Evolutionary conservation across 2,329 filamentous ascomycete genomes (phyloP), one percentile per base, ranked within the genome.

Genomic region (Paecilomyces formosus): DNA sequence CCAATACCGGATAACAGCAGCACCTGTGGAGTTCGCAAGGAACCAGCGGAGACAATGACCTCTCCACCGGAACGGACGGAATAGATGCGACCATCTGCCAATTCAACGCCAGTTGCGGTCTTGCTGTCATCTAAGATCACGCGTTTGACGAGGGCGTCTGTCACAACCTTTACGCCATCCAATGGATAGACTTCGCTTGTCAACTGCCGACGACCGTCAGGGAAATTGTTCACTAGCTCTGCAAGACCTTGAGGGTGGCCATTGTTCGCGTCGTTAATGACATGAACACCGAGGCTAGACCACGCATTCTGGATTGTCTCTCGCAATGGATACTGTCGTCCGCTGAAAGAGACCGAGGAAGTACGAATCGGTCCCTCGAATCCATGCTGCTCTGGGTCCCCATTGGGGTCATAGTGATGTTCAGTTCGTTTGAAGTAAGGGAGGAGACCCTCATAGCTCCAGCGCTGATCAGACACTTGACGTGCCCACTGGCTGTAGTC

Each of bases 1-100:
- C 86, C 86, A 33, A 88, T 79, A n/a, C 86, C 86, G 55, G 78
- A 83, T 1, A 88, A 79, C 73, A 86, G 84, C 12, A 89, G 81
- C 2, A 89, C 72, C 69, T 88, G 85, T 6, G 85, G 85, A 1
- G 81, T 57, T 18, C 51, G 52, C 26, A 59, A 22, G 5, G 58
- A 52, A 13, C 58, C 58, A 6, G 49, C 31, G 9, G 50, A 50
- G 50, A 59, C 15, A 22, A 59, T 57, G n/a, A 59, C 52, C 35
- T 59, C 58, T 7, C 45, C 45, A 39, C 35, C 35, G 6, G 35
- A 39, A 45, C 51, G 26, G 6, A 30, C 35, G 3, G 33, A 22
- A 18, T 56, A 49, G 4, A 28, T 51, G 22, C 13, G 22, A 31
- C 50, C 54, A 50, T 22, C 30, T 50, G 21, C 52, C 15, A 58